Evolutionary conservation across 371 early-diverging fungal species (phyloP), one percentile per base, ranked within the genome.

Genomic region (Dichotomocladium elegans): DNA sequence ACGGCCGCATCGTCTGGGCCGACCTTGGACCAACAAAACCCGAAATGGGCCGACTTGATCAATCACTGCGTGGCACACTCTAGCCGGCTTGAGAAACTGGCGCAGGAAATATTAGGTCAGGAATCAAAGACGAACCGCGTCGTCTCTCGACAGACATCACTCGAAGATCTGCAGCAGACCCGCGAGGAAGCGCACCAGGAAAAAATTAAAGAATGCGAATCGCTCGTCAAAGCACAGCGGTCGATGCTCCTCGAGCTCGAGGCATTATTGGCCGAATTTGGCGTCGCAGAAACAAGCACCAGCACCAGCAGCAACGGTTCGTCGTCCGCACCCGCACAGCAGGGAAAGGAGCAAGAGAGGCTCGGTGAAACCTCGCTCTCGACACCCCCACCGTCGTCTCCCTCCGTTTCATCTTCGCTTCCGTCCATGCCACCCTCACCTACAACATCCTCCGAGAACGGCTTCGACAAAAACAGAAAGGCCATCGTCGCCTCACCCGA

Each of bases 161-260:
- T 46, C n/a, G 54, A 54, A 27, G 29, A 51, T 8, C 8, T 11
- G 0, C 44, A 27, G 29, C 35, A 51, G 11, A 12, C 17, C 5
- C 40, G 43, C 6, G 48, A 47, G 2, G 22, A 30, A 15, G 28
- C 33, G 2, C 53, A 60, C 15, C 55, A 54, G 26, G 29, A 22
- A 10, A 47, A 50, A 11, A 27, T 60, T 27, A 46, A 30, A 9
- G 55, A 60, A 15, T 55, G 55, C 28, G 47, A 60, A 26, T 27
- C 45, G 6, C 29, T 60, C 21, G 51, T 55, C 22, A 27, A 50
- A 21, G 28, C 47, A 11, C 60, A 60, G 25, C 43, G 55, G 9
- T 30, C 40, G 11, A 60, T 60, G 60, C 47, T 60, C 12, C 47
- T 48, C 41, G 50, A 60, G 43, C 50, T 55, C 33, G 53, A 59